Percentiles rank a stretch among this genome's conserved stretches.
Conservation (phyloP, 441 rosid species). For the Raphanus hybrid region DNA sequence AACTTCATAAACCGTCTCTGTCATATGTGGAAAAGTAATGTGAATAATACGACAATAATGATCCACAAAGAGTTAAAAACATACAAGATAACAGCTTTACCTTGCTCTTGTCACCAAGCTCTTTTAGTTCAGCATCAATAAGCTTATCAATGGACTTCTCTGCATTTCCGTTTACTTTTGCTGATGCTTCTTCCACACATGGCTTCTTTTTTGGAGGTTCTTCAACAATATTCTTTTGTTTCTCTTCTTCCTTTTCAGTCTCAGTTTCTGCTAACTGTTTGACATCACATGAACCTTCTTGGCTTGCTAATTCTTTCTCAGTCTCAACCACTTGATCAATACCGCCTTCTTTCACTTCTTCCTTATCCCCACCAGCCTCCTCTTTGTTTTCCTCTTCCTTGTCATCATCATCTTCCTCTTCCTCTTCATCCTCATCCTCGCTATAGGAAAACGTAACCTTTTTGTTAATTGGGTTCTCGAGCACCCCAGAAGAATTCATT, state of each 20-base stretch:
- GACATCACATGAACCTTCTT: constrained; percentile 44
- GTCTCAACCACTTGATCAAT: constrained; percentile 39
- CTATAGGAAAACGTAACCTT: constrained; percentile 80
- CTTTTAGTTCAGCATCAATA: constrained; percentile 89
- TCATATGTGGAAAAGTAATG: constrained; percentile 15
- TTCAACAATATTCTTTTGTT: constrained; percentile 40
- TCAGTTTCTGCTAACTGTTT: constrained; percentile 3
- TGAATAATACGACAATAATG: not conserved
- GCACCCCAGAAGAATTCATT: constrained; percentile 43
- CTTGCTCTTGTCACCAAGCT: constrained; percentile 94
- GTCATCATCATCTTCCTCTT: constrained; percentile 46
- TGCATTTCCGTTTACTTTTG: constrained; percentile 42
- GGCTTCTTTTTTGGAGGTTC: constrained; percentile 76
- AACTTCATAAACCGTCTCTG: constrained; percentile 84
- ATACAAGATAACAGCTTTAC: constrained; percentile 24
- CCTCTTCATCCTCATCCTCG: constrained; percentile 53
- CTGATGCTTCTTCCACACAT: constrained; percentile 62
- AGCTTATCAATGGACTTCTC: constrained; percentile 87
- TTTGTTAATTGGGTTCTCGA: constrained; percentile 65
- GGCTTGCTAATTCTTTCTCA: constrained; percentile 38
- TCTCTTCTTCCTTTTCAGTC: constrained; percentile 41
- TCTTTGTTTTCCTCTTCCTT: constrained; percentile 40
- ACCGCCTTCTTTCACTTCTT: constrained; percentile 35
- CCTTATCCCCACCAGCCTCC: constrained; percentile 41
- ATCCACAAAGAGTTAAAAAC: not conserved